Conservation (phyloP, 768 basidiomycete species). For the Rhodotorula toruloides region DNA sequence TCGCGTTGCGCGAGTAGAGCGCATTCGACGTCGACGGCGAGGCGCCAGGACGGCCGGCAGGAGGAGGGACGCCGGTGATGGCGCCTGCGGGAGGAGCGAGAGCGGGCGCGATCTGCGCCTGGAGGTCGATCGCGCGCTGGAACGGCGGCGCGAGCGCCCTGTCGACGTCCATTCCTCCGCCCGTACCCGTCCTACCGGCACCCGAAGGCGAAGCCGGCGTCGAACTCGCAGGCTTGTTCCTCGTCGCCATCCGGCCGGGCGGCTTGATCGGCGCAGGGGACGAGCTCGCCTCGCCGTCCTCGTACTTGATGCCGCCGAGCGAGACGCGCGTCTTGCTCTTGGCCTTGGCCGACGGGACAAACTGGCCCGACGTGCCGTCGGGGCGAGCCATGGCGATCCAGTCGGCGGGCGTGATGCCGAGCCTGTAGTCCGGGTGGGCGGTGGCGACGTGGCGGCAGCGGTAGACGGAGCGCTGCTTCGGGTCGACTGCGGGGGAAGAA, state of each 20-base stretch:
- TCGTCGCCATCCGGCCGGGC: no score
- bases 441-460: constrained; percentile 31
- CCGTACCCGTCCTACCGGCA: background rate
- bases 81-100: no score
- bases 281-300: no score
- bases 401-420: background rate
- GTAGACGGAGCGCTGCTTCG: constrained; percentile 28
- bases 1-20: no score
- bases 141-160: constrained; percentile 36
- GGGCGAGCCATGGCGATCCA: background rate
- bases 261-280: background rate
- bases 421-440: constrained; percentile 1
- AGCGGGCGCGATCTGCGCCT: constrained; percentile 25
- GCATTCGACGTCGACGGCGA: no score
- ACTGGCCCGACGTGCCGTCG: background rate
- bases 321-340: no score
- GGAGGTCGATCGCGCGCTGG: constrained; percentile 19
- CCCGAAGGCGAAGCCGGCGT: background rate
- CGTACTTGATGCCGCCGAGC: background rate
- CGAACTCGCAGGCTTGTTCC: no score
- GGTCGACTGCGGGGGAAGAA: constrained; percentile 4
- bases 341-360: no score
- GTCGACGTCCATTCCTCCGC: constrained; percentile 1
- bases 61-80: no score
- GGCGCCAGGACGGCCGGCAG: no score